Conservation (phyloP, 768 basidiomycete genomes). For the Auricularia sp. region DNA sequence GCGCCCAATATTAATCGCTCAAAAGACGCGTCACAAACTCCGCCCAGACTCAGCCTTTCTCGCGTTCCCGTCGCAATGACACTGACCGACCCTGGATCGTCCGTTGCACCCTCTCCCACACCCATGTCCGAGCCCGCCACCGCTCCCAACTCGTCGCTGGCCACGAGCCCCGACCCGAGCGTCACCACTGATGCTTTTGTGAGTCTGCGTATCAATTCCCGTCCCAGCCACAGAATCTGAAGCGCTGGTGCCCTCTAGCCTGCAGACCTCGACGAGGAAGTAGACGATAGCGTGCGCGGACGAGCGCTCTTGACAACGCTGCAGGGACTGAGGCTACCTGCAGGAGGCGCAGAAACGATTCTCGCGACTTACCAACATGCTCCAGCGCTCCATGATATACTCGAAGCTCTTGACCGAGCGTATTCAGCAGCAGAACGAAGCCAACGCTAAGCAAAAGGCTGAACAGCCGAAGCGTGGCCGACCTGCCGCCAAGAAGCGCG, state of each 20-base stretch:
- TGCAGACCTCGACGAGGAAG: not conserved
- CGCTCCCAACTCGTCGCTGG: not conserved
- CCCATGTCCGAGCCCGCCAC: not conserved
- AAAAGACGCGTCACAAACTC: constrained; percentile 1
- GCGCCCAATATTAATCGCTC: not conserved
- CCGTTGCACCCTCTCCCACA: not conserved
- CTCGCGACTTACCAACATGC: not conserved
- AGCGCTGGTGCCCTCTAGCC: not conserved
- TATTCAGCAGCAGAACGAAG: not conserved
- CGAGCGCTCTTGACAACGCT: not conserved
- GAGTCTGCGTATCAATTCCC: not conserved
- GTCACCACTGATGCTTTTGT: not conserved
- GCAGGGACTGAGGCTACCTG: not conserved
- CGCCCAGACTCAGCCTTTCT: not conserved
- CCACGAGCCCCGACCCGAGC: not conserved
- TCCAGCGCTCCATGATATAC: constrained; percentile 1
- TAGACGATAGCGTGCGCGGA: not conserved
- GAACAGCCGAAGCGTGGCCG: not conserved
- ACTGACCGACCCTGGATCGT: not conserved
- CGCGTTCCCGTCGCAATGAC: not conserved
- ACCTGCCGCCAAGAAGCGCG: not conserved
- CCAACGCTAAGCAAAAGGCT: constrained; percentile 10
- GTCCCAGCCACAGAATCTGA: not conserved
- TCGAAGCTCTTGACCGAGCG: not conserved
- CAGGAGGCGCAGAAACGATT: not conserved